Evolutionary conservation across 331 rosid species (phyloP).

Genomic region (Quercus tomentella): DNA sequence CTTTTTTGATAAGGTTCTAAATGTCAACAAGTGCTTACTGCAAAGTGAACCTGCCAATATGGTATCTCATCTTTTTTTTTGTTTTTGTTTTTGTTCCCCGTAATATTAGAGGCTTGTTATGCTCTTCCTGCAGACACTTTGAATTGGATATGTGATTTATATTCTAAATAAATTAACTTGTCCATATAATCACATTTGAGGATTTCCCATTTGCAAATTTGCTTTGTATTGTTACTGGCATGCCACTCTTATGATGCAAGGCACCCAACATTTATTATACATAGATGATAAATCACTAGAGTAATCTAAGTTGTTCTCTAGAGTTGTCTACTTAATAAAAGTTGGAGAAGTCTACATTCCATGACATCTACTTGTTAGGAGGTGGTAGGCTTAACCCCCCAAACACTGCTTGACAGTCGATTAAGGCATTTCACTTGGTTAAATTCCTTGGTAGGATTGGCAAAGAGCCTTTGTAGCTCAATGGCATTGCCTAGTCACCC

Average conservation of each 20-base stretch:
- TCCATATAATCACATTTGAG: neutral
- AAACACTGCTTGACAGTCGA: neutral
- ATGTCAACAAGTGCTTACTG: conserved; percentile 80
- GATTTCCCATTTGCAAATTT: neutral
- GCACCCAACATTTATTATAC: neutral
- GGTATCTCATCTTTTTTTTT: conserved; percentile 33
- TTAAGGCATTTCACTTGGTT: neutral
- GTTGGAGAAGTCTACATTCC: neutral
- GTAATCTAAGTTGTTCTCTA: neutral
- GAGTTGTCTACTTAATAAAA: neutral
- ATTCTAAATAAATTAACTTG: neutral
- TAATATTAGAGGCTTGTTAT: neutral
- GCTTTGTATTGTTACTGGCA: neutral
- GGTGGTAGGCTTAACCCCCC: neutral
- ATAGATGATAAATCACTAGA: neutral
- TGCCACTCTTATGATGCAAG: neutral
- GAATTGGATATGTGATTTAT: neutral
- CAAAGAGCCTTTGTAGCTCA: neutral
- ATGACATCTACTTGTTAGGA: neutral
- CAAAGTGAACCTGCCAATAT: conserved; percentile 78
- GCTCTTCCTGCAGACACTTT: neutral
- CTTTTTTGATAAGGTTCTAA: conserved; percentile 68
- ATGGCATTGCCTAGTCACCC: too few species aligned
- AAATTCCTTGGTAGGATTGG: neutral
- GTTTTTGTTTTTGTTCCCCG: too few species aligned